These are phyloP conservation scores for Eruca vesicaria DNA, from an alignment of 441 rosid species.

Conservation along the genomic window DNA sequence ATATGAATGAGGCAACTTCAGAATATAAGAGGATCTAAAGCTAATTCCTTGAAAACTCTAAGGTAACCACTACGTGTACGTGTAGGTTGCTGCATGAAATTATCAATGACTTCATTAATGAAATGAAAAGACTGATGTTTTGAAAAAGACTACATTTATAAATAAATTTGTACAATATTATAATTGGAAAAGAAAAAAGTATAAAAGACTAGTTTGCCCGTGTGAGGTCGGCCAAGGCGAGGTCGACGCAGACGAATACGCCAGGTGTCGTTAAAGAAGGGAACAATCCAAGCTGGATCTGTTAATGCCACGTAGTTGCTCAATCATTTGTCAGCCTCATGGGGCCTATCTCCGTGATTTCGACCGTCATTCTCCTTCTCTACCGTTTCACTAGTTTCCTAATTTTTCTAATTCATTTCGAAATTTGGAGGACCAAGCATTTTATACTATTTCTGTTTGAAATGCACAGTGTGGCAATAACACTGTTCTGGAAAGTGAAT, in stretches of 20 bases:
- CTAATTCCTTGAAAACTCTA: too few species aligned
- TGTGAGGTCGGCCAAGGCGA: conserved; percentile 22
- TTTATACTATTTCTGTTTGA: background rate
- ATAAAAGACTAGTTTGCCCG: background rate
- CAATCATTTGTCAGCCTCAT: background rate
- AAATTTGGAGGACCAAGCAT: background rate
- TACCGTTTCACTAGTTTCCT: conserved; percentile 2
- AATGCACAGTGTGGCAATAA: background rate
- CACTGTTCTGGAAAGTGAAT: background rate
- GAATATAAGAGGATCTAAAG: too few species aligned
- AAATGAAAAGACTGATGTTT: background rate
- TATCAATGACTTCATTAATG: background rate
- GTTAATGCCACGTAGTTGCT: conserved; percentile 16
- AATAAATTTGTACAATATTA: background rate
- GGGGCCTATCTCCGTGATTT: conserved; percentile 14
- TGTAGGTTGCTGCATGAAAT: background rate
- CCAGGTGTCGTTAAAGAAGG: conserved; percentile 17
- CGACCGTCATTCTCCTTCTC: conserved; percentile 23
- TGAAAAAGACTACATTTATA: background rate
- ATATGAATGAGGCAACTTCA: too few species aligned
- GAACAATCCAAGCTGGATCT: conserved; percentile 26
- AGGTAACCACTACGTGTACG: background rate
- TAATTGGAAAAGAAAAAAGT: background rate
- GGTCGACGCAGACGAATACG: conserved; percentile 21
- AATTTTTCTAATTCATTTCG: background rate